Evolutionary conservation across 2,329 filamentous ascomycete genomes (phyloP).

Genomic region (Metarhizium anisopliae): DNA sequence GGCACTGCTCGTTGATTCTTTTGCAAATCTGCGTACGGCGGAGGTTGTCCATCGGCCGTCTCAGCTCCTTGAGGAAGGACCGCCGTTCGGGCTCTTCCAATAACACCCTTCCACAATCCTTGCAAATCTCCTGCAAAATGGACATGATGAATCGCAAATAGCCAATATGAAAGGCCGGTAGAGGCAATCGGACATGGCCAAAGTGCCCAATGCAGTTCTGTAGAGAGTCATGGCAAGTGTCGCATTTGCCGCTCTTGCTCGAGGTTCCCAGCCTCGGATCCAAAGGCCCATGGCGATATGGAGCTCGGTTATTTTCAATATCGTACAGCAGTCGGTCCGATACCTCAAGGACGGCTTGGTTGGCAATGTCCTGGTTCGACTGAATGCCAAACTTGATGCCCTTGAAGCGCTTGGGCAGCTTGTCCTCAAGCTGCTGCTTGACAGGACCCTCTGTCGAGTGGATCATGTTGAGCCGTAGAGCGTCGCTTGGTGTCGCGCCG

Average conservation of each 20-base stretch:
- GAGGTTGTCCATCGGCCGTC: conserved; percentile 79
- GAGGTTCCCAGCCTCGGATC: conserved; percentile 85
- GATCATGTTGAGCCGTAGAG: background rate
- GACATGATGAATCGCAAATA: conserved; percentile 90
- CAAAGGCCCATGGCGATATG: conserved; percentile 75
- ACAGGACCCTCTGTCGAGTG: background rate
- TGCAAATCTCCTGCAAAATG: conserved; percentile 93
- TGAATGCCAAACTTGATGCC: conserved; percentile 88
- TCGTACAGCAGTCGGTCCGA: conserved; percentile 94
- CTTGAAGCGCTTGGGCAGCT: conserved; percentile 80
- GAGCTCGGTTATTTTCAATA: conserved; percentile 66
- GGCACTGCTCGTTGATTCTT: conserved; percentile 79
- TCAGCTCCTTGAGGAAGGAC: conserved; percentile 67
- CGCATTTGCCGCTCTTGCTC: conserved; percentile 69
- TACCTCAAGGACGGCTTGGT: conserved; percentile 88
- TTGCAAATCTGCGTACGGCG: conserved; percentile 77
- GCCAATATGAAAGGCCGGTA: conserved; percentile 92
- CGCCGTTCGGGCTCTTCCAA: conserved; percentile 74
- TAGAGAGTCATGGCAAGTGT: conserved; percentile 74
- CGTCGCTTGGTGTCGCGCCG: background rate
- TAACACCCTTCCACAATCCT: conserved; percentile 76
- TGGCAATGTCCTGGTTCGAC: conserved; percentile 91
- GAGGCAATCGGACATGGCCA: conserved; percentile 79
- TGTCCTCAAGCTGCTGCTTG: conserved; percentile 55
- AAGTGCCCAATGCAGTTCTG: conserved; percentile 92